Conservation (phyloP, 2,329 filamentous ascomycete species). For the Lasiodiplodia sp. region DNA sequence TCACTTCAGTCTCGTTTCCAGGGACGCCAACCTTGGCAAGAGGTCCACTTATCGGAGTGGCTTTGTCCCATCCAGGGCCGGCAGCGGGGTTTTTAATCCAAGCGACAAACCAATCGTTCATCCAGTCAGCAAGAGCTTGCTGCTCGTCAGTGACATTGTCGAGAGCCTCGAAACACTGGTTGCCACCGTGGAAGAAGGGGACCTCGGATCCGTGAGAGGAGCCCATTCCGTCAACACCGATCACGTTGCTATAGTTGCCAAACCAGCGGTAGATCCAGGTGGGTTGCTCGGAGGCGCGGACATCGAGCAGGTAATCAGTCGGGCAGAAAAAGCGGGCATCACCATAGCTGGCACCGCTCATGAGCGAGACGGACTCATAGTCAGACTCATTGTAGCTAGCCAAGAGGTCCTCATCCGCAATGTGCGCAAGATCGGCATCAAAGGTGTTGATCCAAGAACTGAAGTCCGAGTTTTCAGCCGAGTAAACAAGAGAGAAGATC, state of each 20-base stretch:
- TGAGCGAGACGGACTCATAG: slow-evolving; percentile 48
- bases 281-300: slow-evolving; percentile 47
- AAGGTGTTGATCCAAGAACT: slow-evolving; percentile 55
- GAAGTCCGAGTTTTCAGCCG: slow-evolving; percentile 43
- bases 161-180: slow-evolving; percentile 50
- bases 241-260: slow-evolving; percentile 51
- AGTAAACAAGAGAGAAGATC: slow-evolving; percentile 39
- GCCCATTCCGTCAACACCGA: slow-evolving; percentile 34
- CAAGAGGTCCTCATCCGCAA: slow-evolving; percentile 45
- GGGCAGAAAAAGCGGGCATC: slow-evolving; percentile 57
- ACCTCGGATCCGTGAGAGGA: slow-evolving; percentile 52
- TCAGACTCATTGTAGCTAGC: slow-evolving; percentile 47
- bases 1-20: slow-evolving; percentile 43
- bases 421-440: slow-evolving; percentile 50
- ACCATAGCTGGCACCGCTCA: slow-evolving; percentile 53
- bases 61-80: slow-evolving; percentile 52
- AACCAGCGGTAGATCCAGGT: slow-evolving; percentile 57
- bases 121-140: slow-evolving; percentile 52
- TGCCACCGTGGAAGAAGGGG: slow-evolving; percentile 56
- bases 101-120: slow-evolving; percentile 52
- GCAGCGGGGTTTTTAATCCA: slow-evolving; percentile 55
- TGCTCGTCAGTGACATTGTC: slow-evolving; percentile 46
- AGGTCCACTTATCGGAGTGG: slow-evolving; percentile 39
- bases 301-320: slow-evolving; percentile 45
- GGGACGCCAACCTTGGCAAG: slow-evolving; percentile 46